These are phyloP conservation scores for Alternaria burnsii DNA, from an alignment of 2,329 filamentous ascomycete genomes.

Conservation along the genomic window DNA sequence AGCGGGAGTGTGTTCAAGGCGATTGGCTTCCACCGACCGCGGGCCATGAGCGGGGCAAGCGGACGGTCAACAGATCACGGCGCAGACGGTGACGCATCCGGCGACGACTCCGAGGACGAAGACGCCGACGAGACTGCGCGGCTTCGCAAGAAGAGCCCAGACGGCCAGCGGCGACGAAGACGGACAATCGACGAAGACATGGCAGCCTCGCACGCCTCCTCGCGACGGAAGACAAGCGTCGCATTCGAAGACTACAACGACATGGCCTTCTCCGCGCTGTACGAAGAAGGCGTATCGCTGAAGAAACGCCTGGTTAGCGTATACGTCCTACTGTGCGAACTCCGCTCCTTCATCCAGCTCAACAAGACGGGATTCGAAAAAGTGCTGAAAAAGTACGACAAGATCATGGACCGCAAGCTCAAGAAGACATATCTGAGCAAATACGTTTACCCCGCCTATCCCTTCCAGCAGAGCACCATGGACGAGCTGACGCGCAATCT, in stretches of 20 bases:
- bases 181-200: slow-evolving; percentile 59
- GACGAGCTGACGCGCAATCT: slow-evolving; percentile 76
- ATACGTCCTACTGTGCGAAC: slow-evolving; percentile 92
- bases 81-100: slow-evolving; percentile 59
- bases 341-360: slow-evolving; percentile 94
- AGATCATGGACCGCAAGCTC: slow-evolving; percentile 85
- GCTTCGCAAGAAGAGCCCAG: slow-evolving; percentile 52
- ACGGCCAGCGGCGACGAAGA: slow-evolving; percentile 38
- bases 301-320: slow-evolving; percentile 89
- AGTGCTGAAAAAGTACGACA: slow-evolving; percentile 98
- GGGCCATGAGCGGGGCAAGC: slow-evolving; percentile 56
- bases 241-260: slow-evolving; percentile 82
- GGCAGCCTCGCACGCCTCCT: slow-evolving; percentile 69
- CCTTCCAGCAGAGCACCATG: slow-evolving; percentile 79
- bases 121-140: slow-evolving; percentile 62
- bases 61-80: slow-evolving; percentile 49
- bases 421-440: slow-evolving; percentile 78
- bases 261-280: slow-evolving; percentile 73
- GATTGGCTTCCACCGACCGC: slow-evolving; percentile 55
- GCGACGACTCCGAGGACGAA: slow-evolving; percentile 64
- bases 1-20: slow-evolving; percentile 63
- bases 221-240: slow-evolving; percentile 68
- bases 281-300: slow-evolving; percentile 79
- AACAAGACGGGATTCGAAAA: slow-evolving; percentile 98
- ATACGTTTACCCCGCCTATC: slow-evolving; percentile 79